Percentiles rank a stretch among this genome's conserved stretches.
phyloP scores from a whole-genome alignment of 2,329 filamentous ascomycete genomes.

The Ceratocystis destructans region DNA sequence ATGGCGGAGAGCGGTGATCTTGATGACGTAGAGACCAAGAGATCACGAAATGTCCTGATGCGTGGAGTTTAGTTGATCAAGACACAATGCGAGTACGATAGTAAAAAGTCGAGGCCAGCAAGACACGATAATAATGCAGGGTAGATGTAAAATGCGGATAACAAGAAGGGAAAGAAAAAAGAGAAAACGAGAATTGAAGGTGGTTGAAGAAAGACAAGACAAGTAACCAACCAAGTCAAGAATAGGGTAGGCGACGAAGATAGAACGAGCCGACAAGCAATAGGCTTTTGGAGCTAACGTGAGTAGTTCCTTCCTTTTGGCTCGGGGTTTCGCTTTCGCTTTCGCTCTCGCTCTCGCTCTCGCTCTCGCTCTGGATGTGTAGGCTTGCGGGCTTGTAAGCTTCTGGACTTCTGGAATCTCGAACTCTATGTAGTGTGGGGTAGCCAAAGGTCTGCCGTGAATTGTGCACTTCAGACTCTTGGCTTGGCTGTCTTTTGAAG shows the following conservation, averaged over 20 bases:
- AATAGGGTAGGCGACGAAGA: background rate
- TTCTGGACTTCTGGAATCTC: background rate
- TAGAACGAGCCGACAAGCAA: background rate
- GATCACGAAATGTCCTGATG: background rate
- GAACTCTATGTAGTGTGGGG: background rate
- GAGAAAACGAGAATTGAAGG: background rate
- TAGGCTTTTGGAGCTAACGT: background rate
- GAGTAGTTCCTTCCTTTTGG: background rate
- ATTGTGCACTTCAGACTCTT: no score
- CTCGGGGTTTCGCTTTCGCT: background rate
- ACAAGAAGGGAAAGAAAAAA: background rate
- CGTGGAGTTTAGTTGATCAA: no score
- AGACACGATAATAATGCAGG: conserved; percentile 13
- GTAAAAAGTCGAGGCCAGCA: background rate
- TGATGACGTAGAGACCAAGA: conserved; percentile 10
- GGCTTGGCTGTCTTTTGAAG: no score
- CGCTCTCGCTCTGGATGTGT: background rate
- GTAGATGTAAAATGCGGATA: background rate
- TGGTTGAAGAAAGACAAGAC: background rate
- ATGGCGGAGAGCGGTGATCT: background rate
- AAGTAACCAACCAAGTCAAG: background rate
- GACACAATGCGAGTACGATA: background rate
- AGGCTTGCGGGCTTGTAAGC: background rate
- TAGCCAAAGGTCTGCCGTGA: background rate
- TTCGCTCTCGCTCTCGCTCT: background rate